Conservation (phyloP, 2,329 filamentous ascomycete species). For the Aureobasidium sp. region DNA sequence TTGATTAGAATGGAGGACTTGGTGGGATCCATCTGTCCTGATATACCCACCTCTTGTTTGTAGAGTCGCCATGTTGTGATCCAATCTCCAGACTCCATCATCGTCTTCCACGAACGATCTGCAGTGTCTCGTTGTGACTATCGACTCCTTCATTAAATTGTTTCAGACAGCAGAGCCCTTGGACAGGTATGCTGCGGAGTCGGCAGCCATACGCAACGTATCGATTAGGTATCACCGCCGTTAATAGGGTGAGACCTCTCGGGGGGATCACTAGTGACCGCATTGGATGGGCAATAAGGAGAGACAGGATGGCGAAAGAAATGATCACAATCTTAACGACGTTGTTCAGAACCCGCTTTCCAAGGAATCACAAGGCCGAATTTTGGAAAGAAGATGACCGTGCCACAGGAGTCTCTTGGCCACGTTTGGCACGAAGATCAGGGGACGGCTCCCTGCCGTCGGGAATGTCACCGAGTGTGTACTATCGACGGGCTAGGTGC, state of each 20-base stretch:
- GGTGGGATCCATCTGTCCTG: neutral
- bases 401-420: too few species aligned
- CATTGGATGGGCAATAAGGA: neutral
- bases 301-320: neutral
- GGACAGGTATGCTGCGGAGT: neutral
- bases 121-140: slow-evolving; percentile 8
- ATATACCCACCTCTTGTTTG: neutral
- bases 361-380: neutral
- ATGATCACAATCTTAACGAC: neutral
- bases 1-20: neutral
- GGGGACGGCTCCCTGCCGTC: neutral
- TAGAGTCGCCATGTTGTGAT: neutral
- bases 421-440: too few species aligned
- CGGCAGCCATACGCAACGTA: neutral
- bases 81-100: neutral
- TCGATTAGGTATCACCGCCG: neutral
- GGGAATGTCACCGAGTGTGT: neutral
- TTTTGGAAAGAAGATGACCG: neutral
- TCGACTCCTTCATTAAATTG: neutral
- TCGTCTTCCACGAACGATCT: neutral
- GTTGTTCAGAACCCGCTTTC: neutral
- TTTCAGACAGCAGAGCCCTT: neutral
- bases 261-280: neutral
- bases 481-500: neutral
- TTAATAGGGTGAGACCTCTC: neutral